These are phyloP conservation scores for Coemansia sp. DNA, from an alignment of 192 early-diverging fungal genomes.

Conservation along the genomic window DNA sequence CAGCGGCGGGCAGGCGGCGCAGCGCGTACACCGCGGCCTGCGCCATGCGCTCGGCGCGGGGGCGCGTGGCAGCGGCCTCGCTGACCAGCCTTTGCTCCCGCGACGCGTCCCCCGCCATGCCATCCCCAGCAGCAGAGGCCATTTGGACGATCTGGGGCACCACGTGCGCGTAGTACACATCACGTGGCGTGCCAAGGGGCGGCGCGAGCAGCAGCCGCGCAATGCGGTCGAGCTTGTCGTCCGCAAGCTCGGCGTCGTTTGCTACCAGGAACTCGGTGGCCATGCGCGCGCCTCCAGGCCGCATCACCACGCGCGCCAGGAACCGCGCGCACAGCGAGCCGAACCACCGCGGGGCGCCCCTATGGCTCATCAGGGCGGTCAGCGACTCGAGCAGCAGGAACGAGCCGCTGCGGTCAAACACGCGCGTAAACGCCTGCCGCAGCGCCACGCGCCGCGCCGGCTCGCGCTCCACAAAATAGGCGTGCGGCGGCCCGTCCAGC, in stretches of 20 bases:
- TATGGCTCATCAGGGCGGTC: slow-evolving; percentile 54
- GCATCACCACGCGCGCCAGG: slow-evolving; percentile 63
- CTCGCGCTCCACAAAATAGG: slow-evolving; percentile 42
- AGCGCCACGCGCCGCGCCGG: slow-evolving; percentile 8
- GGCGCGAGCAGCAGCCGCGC: slow-evolving; percentile 29
- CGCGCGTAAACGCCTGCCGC: slow-evolving; percentile 33
- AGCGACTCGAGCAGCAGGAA: slow-evolving; percentile 63
- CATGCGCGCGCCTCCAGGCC: slow-evolving; percentile 58
- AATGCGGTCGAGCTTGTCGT: slow-evolving; percentile 33
- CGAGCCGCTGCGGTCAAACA: slow-evolving; percentile 50
- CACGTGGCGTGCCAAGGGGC: slow-evolving; percentile 1
- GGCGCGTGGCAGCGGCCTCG: slow-evolving; percentile 1
- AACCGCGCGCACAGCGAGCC: slow-evolving; percentile 61
- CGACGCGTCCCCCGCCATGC: background rate
- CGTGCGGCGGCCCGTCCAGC: background rate
- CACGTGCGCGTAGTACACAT: slow-evolving; percentile 6
- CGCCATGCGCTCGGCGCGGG: background rate
- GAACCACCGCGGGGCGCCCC: slow-evolving; percentile 57
- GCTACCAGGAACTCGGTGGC: slow-evolving; percentile 67
- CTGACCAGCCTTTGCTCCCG: slow-evolving; percentile 1
- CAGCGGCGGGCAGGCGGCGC: slow-evolving; percentile 10
- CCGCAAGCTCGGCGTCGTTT: slow-evolving; percentile 31
- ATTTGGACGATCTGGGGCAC: slow-evolving; percentile 25
- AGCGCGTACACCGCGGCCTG: slow-evolving; percentile 26
- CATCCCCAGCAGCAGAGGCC: background rate